These are phyloP conservation scores for Bryum argenteum DNA, from an alignment of 225 moss, liverwort and hornwort species.

Conservation along the genomic window DNA sequence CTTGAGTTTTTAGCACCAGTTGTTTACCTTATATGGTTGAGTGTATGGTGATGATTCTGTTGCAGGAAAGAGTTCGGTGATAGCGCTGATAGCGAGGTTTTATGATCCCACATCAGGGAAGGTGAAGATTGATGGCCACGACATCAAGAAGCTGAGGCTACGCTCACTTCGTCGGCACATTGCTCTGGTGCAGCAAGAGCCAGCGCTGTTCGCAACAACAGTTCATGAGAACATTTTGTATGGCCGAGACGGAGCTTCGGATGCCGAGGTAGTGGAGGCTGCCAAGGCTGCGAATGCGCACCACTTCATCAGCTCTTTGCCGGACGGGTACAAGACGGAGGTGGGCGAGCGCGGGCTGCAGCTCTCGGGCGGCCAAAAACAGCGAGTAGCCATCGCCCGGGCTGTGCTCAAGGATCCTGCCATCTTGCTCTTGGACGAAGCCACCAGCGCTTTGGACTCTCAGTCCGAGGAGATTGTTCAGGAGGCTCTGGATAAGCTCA, in stretches of 20 bases:
- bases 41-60: neutral
- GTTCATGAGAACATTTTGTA: conserved; percentile 59
- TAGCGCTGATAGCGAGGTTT: conserved; percentile 60
- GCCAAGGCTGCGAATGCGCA: conserved; percentile 63
- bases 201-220: conserved; percentile 61
- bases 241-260: conserved; percentile 53
- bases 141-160: conserved; percentile 44
- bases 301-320: conserved; percentile 53
- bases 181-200: conserved; percentile 66
- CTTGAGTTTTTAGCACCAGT: neutral
- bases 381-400: conserved; percentile 65
- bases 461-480: conserved; percentile 64
- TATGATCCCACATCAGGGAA: conserved; percentile 57
- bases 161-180: conserved; percentile 59
- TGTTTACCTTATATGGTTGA: too few species aligned
- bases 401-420: conserved; percentile 62
- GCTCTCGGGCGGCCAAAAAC: conserved; percentile 67
- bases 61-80: conserved; percentile 61
- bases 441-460: conserved; percentile 65
- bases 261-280: conserved; percentile 60
- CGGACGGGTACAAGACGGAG: conserved; percentile 54
- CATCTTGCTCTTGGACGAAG: conserved; percentile 65
- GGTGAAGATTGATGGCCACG: conserved; percentile 55
- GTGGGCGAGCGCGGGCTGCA: conserved; percentile 63
- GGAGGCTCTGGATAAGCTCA: conserved; percentile 63